A percentile compares a stretch with the other conserved stretches of the same genome.
Evolutionary conservation across 768 basidiomycete genomes (phyloP).

Genomic region (Chalciporus chontae): DNA sequence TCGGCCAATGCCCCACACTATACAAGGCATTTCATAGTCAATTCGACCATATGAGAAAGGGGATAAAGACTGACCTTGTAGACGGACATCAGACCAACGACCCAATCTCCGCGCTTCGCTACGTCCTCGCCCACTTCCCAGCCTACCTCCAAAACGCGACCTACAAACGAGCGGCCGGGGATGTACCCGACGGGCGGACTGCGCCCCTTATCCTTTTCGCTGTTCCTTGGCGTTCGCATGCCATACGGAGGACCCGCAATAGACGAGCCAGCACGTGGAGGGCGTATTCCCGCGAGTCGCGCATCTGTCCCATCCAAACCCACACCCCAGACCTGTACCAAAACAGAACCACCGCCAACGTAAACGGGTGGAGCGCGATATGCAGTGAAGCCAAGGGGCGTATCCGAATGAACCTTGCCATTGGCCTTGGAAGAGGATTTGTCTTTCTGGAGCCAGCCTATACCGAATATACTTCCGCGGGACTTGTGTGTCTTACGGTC

Average conservation of each 20-base stretch:
- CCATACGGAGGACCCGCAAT: constrained; percentile 21
- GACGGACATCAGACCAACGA: constrained; percentile 75
- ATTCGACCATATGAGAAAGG: constrained; percentile 3
- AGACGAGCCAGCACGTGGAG: constrained; percentile 10
- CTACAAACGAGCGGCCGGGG: constrained; percentile 85
- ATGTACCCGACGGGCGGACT: constrained; percentile 59
- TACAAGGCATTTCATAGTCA: constrained; percentile 11
- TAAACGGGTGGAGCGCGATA: constrained; percentile 71
- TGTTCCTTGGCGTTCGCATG: constrained; percentile 14
- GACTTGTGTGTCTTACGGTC: constrained; percentile 16
- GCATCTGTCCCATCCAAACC: constrained; percentile 75
- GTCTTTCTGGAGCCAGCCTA: constrained; percentile 31
- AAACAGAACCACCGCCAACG: constrained; percentile 62
- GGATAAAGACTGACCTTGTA: constrained; percentile 58
- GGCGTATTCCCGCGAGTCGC: constrained; percentile 52
- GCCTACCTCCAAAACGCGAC: constrained; percentile 77
- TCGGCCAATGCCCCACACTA: constrained; percentile 88
- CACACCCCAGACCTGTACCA: constrained; percentile 90
- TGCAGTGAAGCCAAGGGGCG: constrained; percentile 61
- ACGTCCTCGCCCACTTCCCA: constrained; percentile 55
- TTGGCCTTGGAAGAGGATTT: constrained; percentile 9
- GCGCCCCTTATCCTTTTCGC: constrained; percentile 26
- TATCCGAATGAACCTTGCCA: constrained; percentile 16
- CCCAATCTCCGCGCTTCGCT: constrained; percentile 79
- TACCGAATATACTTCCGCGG: constrained; percentile 23